A percentile compares a stretch with the other conserved stretches of the same genome.
Conservation (phyloP, 108 stramenopile species). For the Asterionellopsis glacialis region DNA sequence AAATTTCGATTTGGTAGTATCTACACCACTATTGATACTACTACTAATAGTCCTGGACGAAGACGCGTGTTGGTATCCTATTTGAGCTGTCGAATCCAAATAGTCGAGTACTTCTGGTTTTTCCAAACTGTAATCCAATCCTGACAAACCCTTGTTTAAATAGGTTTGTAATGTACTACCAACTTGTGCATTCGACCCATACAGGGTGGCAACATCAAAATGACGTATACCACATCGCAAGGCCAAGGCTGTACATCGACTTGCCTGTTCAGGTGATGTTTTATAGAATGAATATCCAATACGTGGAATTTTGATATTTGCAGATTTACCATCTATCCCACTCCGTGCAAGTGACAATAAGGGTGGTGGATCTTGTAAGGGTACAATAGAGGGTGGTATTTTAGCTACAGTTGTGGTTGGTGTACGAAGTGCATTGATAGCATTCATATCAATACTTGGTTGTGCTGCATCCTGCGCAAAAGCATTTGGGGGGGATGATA, state of each 20-base stretch:
- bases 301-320: too few relatives aligned
- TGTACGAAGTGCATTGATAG: too few relatives aligned
- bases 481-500: too few relatives aligned
- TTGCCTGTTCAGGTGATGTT: slow-evolving; percentile 48
- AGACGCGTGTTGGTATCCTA: slow-evolving; percentile 17
- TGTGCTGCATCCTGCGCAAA: too few relatives aligned
- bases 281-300: too few relatives aligned
- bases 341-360: too few relatives aligned
- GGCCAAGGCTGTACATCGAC: slow-evolving; percentile 47
- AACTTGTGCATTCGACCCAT: slow-evolving; percentile 40
- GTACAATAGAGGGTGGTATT: too few relatives aligned
- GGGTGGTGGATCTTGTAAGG: too few relatives aligned
- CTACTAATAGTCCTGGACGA: background rate
- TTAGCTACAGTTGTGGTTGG: too few relatives aligned
- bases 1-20: background rate
- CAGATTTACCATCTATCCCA: slow-evolving; percentile 3
- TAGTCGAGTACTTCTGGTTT: slow-evolving; percentile 27
- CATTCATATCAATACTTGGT: too few relatives aligned
- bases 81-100: slow-evolving; percentile 18
- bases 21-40: background rate
- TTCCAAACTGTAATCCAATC: slow-evolving; percentile 25
- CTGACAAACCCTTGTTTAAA: slow-evolving; percentile 9
- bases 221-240: slow-evolving; percentile 60
- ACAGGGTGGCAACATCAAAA: slow-evolving; percentile 59
- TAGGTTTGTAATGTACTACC: too few relatives aligned